phyloP scores from a whole-genome alignment of 345 rosid species.

The Lepidium sativum region DNA sequence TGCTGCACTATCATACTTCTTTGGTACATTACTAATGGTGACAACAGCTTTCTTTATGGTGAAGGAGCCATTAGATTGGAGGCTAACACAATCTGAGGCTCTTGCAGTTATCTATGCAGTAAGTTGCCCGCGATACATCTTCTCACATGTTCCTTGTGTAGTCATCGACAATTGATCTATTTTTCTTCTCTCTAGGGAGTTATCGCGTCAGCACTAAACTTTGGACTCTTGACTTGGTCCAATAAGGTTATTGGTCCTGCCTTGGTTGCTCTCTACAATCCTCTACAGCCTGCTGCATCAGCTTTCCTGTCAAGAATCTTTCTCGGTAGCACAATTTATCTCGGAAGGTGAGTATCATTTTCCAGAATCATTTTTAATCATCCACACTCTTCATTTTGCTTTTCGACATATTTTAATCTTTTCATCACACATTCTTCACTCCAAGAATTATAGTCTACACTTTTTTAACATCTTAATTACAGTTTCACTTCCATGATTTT shows the following conservation, averaged over 20 bases:
- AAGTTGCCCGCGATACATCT: conserved; percentile 25
- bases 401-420: background rate
- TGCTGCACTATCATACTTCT: conserved; percentile 71
- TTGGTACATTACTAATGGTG: conserved; percentile 73
- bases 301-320: conserved; percentile 75
- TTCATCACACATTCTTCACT: background rate
- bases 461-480: background rate
- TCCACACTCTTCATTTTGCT: background rate
- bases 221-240: conserved; percentile 92
- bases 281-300: conserved; percentile 93
- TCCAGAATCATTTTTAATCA: background rate
- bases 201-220: conserved; percentile 84
- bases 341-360: conserved; percentile 64
- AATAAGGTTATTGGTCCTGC: conserved; percentile 95
- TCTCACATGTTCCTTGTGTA: background rate
- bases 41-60: conserved; percentile 52
- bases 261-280: conserved; percentile 90
- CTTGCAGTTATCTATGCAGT: conserved; percentile 87
- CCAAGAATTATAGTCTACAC: background rate
- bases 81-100: conserved; percentile 64
- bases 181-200: conserved; percentile 46
- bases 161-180: background rate
- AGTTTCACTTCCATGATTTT: background rate
- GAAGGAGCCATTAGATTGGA: conserved; percentile 73
- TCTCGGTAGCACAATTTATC: conserved; percentile 85